Evolutionary conservation across 108 stramenopile species (phyloP), one percentile per base, ranked within the genome.

Genomic region (Skeletonema grethae): DNA sequence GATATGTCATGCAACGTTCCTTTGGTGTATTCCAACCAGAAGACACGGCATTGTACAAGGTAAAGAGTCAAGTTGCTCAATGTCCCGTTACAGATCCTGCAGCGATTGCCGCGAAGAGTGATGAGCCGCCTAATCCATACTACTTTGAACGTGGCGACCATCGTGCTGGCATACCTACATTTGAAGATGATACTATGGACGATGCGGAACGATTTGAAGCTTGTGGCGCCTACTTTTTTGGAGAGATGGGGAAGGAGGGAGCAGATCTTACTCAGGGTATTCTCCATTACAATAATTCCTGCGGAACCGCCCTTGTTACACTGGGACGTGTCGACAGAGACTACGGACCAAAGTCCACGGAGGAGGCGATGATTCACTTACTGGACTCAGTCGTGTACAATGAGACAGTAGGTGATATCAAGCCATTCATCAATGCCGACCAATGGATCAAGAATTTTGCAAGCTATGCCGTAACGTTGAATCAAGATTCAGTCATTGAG

Each of bases 371-470:
- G 46, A 18, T 48, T 4, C 0, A 48, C 46, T 48, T 48, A 18
- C 4, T 18, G 16, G 46, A 48, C 67, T 34, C 58, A 30, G 18
- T 68, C 67, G 5, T 48, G n/a, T 16, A 18, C 46, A 48, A 48
- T 18, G 59, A 59, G 16, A 34, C 32, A 34, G 6, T 4, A 34
- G 4, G 32, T 7, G 67, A 68, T n/a, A 68, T 24, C 28, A 61
- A 61, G 15, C 29, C 59, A 5, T 46, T 68, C 10, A 61, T 68
- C 67, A 22, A 68, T 55, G 67, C 61, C 31, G 67, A 68, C 20
- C 58, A 68, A 30, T 68, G 24, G 24, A 58, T 68, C 56, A 22
- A 60, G 57, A 68, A 68, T 16, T 68, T 68, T 34, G 67, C 67
- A 13, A 16, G n/a, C 7, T 68, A 68, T 18, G 67, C 67, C 3